phyloP scores from a whole-genome alignment of 2,329 filamentous ascomycete species.

The Periconia macrospinosa region DNA sequence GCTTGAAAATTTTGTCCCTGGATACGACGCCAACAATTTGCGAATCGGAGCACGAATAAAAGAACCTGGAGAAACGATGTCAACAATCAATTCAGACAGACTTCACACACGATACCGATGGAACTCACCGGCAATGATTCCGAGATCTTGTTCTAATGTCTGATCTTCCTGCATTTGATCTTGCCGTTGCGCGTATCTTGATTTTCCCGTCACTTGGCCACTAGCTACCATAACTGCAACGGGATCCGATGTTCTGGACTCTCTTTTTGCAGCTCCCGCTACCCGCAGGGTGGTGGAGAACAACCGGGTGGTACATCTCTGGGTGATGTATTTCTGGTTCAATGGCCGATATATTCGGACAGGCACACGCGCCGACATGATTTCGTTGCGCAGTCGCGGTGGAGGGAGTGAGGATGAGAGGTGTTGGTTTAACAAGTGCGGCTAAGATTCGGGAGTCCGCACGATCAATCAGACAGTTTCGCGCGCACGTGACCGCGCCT shows the following conservation, averaged over 20 bases:
- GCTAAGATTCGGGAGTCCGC: background rate
- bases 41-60: slow-evolving; percentile 10
- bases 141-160: slow-evolving; percentile 15
- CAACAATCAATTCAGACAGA: background rate
- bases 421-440: background rate
- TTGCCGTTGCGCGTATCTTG: slow-evolving; percentile 2
- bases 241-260: background rate
- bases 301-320: slow-evolving; percentile 17
- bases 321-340: slow-evolving; percentile 31
- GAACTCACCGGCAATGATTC: slow-evolving; percentile 17
- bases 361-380: slow-evolving; percentile 32
- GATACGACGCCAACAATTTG: background rate
- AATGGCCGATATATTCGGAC: slow-evolving; percentile 25
- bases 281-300: slow-evolving; percentile 26
- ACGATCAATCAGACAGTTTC: background rate
- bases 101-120: background rate
- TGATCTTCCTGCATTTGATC: slow-evolving; percentile 3
- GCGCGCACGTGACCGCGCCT: background rate
- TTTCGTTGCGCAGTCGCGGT: slow-evolving; percentile 1
- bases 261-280: background rate
- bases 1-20: background rate
- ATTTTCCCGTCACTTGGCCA: background rate
- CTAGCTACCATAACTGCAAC: background rate
- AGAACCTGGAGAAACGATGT: slow-evolving; percentile 9
- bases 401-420: background rate